Evolutionary conservation across 2,329 filamentous ascomycete genomes (phyloP), one percentile per base, ranked within the genome.

Genomic region (Bipolaris sorokiniana): DNA sequence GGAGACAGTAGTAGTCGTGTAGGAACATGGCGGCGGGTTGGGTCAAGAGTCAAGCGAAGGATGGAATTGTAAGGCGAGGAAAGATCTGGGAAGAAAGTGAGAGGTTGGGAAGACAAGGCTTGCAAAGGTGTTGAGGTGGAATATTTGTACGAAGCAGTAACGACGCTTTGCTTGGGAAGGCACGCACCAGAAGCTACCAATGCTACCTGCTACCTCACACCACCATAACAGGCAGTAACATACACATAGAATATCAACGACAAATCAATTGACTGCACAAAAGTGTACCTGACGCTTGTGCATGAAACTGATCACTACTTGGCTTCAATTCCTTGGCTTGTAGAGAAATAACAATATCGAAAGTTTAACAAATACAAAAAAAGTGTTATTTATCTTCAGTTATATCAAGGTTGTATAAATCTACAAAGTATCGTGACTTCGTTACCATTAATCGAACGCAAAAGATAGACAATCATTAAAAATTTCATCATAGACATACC

Each of bases 381-480:
- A 16, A 9, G 15, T n/a, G n/a, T 38, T 38, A 11, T 15, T 42
- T n/a, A 28, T 9, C n/a, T 13, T 5, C 26, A 7, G 13, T 5
- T 15, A 26, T 42, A n/a, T 28, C 26, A 50, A 31, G 28, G 40
- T 20, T 50, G 45, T n/a, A 10, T 5, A 50, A 36, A 20, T 41
- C 15, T 36, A 37, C 46, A 23, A 49, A 13, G 49, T 37, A 37
- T 54, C 45, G 20, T 54, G 41, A 54, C 37, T 40, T 50, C 38
- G 13, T 50, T n/a, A 3, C 40, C 37, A 16, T 54, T 10, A 37
- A 22, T 5, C 11, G 23, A 9, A 28, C 9, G 26, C 26, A 28
- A 10, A 28, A 28, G 7, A 28, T 28, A 28, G 10, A 28, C 7
- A 9, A 40, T 22, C 38, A 23, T 41, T 2, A 42, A n/a, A 42